Percentiles rank a stretch among this genome's conserved stretches.
Evolutionary conservation across 352 stramenopile genomes (phyloP).

Genomic region (Pythium plurisporium): DNA sequence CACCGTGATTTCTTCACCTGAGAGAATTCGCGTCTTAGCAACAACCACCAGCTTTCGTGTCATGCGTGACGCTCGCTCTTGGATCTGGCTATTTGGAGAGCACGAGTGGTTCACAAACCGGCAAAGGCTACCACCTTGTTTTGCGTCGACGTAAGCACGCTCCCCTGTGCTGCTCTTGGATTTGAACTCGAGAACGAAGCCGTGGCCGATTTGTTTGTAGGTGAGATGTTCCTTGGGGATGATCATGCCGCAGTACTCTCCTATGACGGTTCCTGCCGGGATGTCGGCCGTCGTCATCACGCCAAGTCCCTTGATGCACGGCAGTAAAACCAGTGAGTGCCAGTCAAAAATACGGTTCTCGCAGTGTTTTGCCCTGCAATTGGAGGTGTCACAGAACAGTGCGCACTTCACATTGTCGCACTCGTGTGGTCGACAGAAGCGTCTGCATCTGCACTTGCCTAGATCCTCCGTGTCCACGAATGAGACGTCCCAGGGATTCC

Average conservation of each 20-base stretch:
- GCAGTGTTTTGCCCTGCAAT: neutral
- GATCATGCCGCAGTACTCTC: neutral
- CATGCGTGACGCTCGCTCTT: neutral
- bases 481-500: too few species aligned
- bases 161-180: neutral
- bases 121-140: neutral
- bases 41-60: neutral
- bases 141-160: neutral
- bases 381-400: neutral
- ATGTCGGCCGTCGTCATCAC: neutral
- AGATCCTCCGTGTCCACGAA: neutral
- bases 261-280: neutral
- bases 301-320: neutral
- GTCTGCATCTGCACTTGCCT: neutral
- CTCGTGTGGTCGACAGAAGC: too few species aligned
- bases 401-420: neutral
- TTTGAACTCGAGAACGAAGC: neutral
- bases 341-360: neutral
- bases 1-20: slow-evolving; percentile 1
- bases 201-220: neutral
- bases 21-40: neutral
- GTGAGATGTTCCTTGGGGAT: neutral
- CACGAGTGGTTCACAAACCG: slow-evolving; percentile 7
- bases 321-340: neutral
- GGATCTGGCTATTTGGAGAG: neutral